phyloP scores from a whole-genome alignment of 2,329 filamentous ascomycete species.

The Aureobasidium subglaciale region DNA sequence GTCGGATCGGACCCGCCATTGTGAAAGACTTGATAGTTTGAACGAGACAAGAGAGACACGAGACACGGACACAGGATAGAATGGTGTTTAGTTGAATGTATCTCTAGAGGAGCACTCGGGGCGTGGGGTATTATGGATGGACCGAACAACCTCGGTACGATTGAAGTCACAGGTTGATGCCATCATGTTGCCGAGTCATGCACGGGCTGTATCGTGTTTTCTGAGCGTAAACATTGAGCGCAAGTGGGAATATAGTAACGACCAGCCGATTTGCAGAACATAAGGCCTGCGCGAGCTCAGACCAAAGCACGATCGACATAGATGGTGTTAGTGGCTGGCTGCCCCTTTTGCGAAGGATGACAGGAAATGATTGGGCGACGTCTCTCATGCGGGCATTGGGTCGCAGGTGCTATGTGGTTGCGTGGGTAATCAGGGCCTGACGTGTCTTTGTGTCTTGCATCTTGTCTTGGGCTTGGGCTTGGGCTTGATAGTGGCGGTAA shows the following conservation, averaged over 20 bases:
- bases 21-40: not conserved
- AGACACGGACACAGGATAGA: not conserved
- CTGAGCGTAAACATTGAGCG: not conserved
- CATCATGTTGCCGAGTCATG: constrained; percentile 10
- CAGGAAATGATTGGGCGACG: not conserved
- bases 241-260: too few relatives aligned
- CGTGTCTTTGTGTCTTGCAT: constrained; percentile 11
- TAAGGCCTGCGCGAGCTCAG: too few relatives aligned
- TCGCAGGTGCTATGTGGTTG: not conserved
- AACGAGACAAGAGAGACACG: not conserved
- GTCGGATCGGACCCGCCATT: constrained; percentile 83
- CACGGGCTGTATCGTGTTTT: too few relatives aligned
- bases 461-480: not conserved
- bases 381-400: too few relatives aligned
- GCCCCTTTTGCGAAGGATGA: not conserved
- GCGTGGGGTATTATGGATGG: not conserved
- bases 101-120: not conserved
- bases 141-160: constrained; percentile 11
- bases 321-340: not conserved
- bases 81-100: not conserved
- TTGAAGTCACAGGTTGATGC: constrained; percentile 2
- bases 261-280: too few relatives aligned
- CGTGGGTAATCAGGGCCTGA: constrained; percentile 2
- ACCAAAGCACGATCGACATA: too few relatives aligned
- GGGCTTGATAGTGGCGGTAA: not conserved